Base-by-base conservation (phyloP, 2,329 filamentous ascomycete genomes). In the Fusarium sp. region DNA sequence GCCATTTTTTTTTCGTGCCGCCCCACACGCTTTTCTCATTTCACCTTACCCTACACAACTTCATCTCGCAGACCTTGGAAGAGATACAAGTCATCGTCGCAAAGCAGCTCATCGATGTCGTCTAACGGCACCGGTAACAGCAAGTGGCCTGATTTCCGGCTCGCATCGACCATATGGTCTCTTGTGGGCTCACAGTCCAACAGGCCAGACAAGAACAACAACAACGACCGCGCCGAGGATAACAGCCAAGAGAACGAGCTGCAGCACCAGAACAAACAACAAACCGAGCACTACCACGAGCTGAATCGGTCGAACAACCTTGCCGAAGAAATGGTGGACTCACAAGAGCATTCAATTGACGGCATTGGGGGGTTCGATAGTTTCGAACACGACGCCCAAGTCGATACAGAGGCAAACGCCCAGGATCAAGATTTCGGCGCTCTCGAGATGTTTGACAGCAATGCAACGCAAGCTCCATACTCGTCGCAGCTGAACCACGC, bases 391-490 rank as follows among this genome's bases (percentile, higher is more conserved):
- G 58, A 72, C 39, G 53, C 54, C 36, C 69, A 71, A 26, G 45
- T 45, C 19, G 62, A 72, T 12, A 58, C 68, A 25, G 65, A 57
- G 19, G 60, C 65, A 28, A 54, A 64, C 22, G 65, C 56, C 24
- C 63, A 67, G 19, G 74, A 76, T 39, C 64, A 63, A 35, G 73
- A 76, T 46, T 77, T 77, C 53, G 76, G 75, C 22, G 51, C 73
- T 24, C 71, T 78, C 46, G 74, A 77, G 43, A 75, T 78, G 69
- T 78, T 78, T 49, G 74, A 77, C 56, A 78, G 75, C 68, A 77
- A 75, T 61, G 62, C 72, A 43, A 65, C 70, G 40, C 65, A 71
- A 38, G 63, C 65, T 12, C 70, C 73, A n/a, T 73, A 72, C 43
- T 71, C 73, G 7, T 73, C 74, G 7, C 72, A 73, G 47, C 36